These are phyloP conservation scores for Coemansia sp. DNA, from an alignment of 192 early-diverging fungal species.

Conservation along the genomic window DNA sequence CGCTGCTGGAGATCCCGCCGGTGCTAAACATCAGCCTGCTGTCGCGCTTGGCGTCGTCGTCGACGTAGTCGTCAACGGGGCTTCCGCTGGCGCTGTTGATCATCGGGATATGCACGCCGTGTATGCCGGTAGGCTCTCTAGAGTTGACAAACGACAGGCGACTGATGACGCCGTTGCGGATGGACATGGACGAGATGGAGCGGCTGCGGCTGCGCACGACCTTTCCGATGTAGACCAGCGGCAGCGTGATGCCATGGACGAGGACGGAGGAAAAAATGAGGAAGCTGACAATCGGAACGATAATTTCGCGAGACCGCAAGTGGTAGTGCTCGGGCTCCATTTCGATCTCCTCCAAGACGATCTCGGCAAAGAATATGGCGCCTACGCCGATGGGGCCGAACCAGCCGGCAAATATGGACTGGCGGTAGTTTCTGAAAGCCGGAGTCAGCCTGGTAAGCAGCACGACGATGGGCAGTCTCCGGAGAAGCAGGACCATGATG, in stretches of 20 bases:
- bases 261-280: slow-evolving; percentile 82
- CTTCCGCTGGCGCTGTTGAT: slow-evolving; percentile 15
- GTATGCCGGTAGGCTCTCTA: slow-evolving; percentile 33
- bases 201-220: slow-evolving; percentile 48
- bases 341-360: slow-evolving; percentile 49
- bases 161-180: slow-evolving; percentile 37
- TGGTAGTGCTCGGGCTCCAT: slow-evolving; percentile 39
- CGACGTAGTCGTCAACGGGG: slow-evolving; percentile 1
- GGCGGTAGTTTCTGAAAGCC: slow-evolving; percentile 66
- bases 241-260: slow-evolving; percentile 80
- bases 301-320: slow-evolving; percentile 37
- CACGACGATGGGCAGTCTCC: slow-evolving; percentile 72
- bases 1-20: not conserved
- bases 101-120: slow-evolving; percentile 37
- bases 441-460: slow-evolving; percentile 65
- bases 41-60: slow-evolving; percentile 11
- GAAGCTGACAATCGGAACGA: slow-evolving; percentile 66
- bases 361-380: slow-evolving; percentile 60
- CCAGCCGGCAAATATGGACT: slow-evolving; percentile 84
- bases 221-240: slow-evolving; percentile 69
- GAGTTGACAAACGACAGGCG: slow-evolving; percentile 49
- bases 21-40: not conserved
- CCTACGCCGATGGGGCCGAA: slow-evolving; percentile 88
- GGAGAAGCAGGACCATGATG: slow-evolving; percentile 66
- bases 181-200: slow-evolving; percentile 44